Evolutionary conservation across 495 filamentous ascomycete genomes (phyloP).

Genomic region (Hyaloscypha variabilis): DNA sequence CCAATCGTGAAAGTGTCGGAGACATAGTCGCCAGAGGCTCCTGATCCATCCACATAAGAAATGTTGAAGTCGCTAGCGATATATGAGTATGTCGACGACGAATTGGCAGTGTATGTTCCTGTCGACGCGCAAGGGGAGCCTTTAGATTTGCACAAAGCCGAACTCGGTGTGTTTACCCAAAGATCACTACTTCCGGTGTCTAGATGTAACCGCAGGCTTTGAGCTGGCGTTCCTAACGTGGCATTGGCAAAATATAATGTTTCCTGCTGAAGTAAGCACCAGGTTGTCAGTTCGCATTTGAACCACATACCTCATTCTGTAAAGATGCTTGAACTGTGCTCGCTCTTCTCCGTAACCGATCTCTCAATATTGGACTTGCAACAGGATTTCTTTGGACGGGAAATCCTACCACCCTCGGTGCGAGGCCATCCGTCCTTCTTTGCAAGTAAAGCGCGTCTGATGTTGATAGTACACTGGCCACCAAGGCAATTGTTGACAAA

Average conservation of each 20-base stretch:
- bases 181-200: conserved; percentile 91
- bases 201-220: conserved; percentile 65
- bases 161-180: conserved; percentile 76
- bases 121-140: conserved; percentile 53
- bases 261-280: conserved; percentile 42
- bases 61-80: conserved; percentile 85
- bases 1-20: conserved; percentile 77
- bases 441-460: conserved; percentile 26
- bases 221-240: conserved; percentile 71
- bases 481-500: conserved; percentile 22
- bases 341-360: conserved; percentile 49
- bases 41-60: conserved; percentile 85
- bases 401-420: conserved; percentile 50
- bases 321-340: conserved; percentile 41
- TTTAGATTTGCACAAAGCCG: conserved; percentile 55
- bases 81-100: conserved; percentile 80
- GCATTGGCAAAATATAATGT: conserved; percentile 73
- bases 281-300: background rate
- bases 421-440: conserved; percentile 20
- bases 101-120: conserved; percentile 72
- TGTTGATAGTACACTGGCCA: conserved; percentile 22
- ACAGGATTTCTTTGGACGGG: conserved; percentile 45
- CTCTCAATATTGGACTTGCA: conserved; percentile 42
- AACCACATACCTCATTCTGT: conserved; percentile 48
- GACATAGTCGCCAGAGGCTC: conserved; percentile 81